A percentile compares a stretch with the other conserved stretches of the same genome.
Evolutionary conservation across 2,329 filamentous ascomycete genomes (phyloP).

Genomic region (Nothophoma quercina): DNA sequence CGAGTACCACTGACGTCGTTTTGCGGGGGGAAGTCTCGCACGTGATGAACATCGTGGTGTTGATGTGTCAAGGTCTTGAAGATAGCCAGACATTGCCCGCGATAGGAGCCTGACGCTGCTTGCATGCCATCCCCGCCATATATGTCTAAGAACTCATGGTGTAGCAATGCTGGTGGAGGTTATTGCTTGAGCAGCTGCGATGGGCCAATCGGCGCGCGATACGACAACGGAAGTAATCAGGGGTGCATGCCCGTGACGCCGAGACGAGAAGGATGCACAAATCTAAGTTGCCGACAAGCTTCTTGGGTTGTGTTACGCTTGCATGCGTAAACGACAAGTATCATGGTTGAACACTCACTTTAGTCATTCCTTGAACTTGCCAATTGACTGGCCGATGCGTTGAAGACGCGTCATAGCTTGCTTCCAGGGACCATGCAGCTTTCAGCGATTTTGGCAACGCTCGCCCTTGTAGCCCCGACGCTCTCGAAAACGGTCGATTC

Average conservation of each 20-base stretch:
- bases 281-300: slow-evolving; percentile 4
- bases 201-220: slow-evolving; percentile 11
- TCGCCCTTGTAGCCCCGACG: slow-evolving; percentile 22
- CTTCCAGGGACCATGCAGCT: slow-evolving; percentile 26
- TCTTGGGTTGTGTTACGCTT: slow-evolving; percentile 10
- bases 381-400: slow-evolving; percentile 10
- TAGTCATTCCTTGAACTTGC: slow-evolving; percentile 14
- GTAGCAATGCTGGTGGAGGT: slow-evolving; percentile 1
- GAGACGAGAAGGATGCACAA: slow-evolving; percentile 5
- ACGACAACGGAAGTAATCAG: slow-evolving; percentile 15
- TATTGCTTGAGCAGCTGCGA: background rate
- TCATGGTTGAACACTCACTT: slow-evolving; percentile 9
- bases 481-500: slow-evolving; percentile 20
- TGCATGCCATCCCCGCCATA: slow-evolving; percentile 21
- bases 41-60: slow-evolving; percentile 16
- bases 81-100: slow-evolving; percentile 21
- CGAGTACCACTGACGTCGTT: slow-evolving; percentile 37
- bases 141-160: slow-evolving; percentile 11
- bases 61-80: slow-evolving; percentile 3
- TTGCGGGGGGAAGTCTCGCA: slow-evolving; percentile 17
- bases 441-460: slow-evolving; percentile 26
- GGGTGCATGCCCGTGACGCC: slow-evolving; percentile 12
- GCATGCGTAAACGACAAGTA: slow-evolving; percentile 1
- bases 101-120: background rate
- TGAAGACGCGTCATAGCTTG: slow-evolving; percentile 14